phyloP scores from a whole-genome alignment of 1,139 yeast genomes.

The Torulaspora globosa region DNA sequence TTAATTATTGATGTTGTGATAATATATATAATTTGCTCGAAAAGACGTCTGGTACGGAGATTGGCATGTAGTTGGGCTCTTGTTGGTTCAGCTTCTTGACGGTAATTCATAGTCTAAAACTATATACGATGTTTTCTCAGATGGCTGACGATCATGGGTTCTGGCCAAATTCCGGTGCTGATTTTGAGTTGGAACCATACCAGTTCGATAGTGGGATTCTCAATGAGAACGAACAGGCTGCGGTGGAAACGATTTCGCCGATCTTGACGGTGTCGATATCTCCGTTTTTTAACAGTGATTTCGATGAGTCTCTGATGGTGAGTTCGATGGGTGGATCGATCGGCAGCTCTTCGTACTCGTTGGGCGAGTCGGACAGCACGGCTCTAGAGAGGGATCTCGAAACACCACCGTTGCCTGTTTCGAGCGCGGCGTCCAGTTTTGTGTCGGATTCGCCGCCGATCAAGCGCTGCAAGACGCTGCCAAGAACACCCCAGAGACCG shows the following conservation, averaged over 20 bases:
- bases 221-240: neutral
- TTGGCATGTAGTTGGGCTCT: no score
- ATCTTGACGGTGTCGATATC: constrained; percentile 6
- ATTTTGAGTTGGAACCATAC: constrained; percentile 1
- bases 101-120: neutral
- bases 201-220: neutral
- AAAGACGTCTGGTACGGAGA: no score
- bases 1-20: no score
- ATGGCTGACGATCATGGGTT: constrained; percentile 9
- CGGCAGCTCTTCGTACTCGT: constrained; percentile 10
- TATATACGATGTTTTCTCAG: constrained; percentile 7
- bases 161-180: constrained; percentile 5
- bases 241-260: constrained; percentile 7
- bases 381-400: constrained; percentile 1
- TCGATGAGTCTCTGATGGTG: constrained; percentile 7
- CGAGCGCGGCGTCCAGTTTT: no score
- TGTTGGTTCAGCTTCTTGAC: no score
- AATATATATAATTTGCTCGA: no score
- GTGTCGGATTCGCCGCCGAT: neutral
- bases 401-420: neutral
- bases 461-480: constrained; percentile 9
- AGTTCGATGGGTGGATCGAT: constrained; percentile 9
- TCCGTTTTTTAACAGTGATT: constrained; percentile 1
- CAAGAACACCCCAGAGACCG: constrained; percentile 5
- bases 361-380: constrained; percentile 5